Percentiles rank a stretch among this genome's conserved stretches.
These are phyloP conservation scores for Boletus vinaceobasis DNA, from an alignment of 768 basidiomycete genomes.

Conservation along the genomic window DNA sequence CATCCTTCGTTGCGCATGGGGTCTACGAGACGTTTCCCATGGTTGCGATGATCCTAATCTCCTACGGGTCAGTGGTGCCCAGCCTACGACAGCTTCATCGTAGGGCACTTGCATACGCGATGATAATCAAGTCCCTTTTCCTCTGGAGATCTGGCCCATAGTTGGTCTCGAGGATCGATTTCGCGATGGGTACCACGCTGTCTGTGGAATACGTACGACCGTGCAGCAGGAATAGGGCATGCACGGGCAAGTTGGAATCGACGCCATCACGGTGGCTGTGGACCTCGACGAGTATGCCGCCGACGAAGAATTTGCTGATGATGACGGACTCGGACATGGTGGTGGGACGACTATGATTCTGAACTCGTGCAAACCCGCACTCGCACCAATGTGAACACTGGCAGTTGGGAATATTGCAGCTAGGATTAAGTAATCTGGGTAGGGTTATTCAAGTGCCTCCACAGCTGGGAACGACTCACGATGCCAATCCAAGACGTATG, in stretches of 20 bases:
- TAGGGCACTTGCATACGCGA: constrained; percentile 24
- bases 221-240: constrained; percentile 29
- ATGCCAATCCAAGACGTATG: not conserved
- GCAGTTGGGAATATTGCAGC: not conserved
- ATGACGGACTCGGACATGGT: constrained; percentile 18
- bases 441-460: not conserved
- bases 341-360: not conserved
- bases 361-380: not conserved
- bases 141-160: constrained; percentile 12
- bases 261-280: constrained; percentile 18
- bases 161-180: constrained; percentile 20
- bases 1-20: constrained; percentile 23
- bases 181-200: constrained; percentile 15
- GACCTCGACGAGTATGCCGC: constrained; percentile 26
- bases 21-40: constrained; percentile 27
- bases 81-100: not conserved
- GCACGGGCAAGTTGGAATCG: constrained; percentile 20
- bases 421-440: not conserved
- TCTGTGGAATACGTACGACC: constrained; percentile 19
- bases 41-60: constrained; percentile 32
- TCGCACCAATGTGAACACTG: too few relatives aligned
- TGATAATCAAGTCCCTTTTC: constrained; percentile 27
- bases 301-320: constrained; percentile 17
- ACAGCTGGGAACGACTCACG: not conserved
- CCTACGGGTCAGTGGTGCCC: not conserved